These are phyloP conservation scores for Chaetothyriales sp. DNA, from an alignment of 2,329 filamentous ascomycete genomes.

Conservation along the genomic window DNA sequence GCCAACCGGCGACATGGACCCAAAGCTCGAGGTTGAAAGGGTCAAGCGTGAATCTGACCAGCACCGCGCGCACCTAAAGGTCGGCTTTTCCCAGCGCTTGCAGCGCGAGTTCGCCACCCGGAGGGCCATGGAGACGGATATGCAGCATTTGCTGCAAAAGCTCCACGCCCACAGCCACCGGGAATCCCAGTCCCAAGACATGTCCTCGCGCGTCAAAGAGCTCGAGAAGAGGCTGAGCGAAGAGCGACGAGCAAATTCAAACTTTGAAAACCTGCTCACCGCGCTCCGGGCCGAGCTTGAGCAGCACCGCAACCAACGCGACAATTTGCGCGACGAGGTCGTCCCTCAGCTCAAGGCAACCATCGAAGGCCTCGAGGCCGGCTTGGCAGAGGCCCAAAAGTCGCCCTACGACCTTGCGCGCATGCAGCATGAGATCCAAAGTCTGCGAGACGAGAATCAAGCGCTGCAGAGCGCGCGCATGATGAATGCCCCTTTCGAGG, in stretches of 20 bases:
- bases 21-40: slow-evolving; percentile 62
- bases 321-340: slow-evolving; percentile 80
- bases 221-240: slow-evolving; percentile 74
- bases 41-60: slow-evolving; percentile 75
- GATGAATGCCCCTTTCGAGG: slow-evolving; percentile 42
- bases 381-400: slow-evolving; percentile 49
- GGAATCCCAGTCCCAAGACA: slow-evolving; percentile 35
- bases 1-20: slow-evolving; percentile 44
- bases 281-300: slow-evolving; percentile 74
- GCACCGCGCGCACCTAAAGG: slow-evolving; percentile 72
- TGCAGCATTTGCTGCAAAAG: slow-evolving; percentile 67
- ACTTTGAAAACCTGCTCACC: slow-evolving; percentile 80
- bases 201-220: slow-evolving; percentile 53
- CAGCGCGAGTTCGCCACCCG: slow-evolving; percentile 72
- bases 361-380: slow-evolving; percentile 42
- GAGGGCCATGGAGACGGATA: slow-evolving; percentile 66
- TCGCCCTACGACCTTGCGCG: slow-evolving; percentile 68
- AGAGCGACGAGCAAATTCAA: slow-evolving; percentile 76
- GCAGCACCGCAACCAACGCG: slow-evolving; percentile 71
- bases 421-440: slow-evolving; percentile 73
- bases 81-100: slow-evolving; percentile 72
- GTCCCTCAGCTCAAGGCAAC: slow-evolving; percentile 64
- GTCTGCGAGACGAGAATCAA: slow-evolving; percentile 40
- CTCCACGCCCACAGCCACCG: slow-evolving; percentile 39
- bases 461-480: slow-evolving; percentile 34